Percentiles rank a stretch among this genome's conserved stretches.
These are phyloP conservation scores for Saccharum spontaneum DNA, from an alignment of 176 grass and related monocot genomes.

Conservation along the genomic window DNA sequence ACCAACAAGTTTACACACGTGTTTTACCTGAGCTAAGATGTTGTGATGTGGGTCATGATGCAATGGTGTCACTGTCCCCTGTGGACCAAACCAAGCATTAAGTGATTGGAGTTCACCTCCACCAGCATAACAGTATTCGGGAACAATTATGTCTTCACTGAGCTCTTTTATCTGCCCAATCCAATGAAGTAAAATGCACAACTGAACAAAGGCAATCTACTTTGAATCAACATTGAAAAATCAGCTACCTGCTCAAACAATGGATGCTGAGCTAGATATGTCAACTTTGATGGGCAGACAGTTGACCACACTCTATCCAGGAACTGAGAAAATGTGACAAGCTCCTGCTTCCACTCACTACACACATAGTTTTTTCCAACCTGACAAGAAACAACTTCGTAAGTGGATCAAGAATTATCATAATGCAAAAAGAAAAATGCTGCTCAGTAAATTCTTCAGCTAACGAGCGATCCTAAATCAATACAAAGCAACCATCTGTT, in stretches of 20 bases:
- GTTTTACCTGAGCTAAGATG: conserved; percentile 84
- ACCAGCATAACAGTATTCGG: conserved; percentile 90
- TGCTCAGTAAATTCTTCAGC: not conserved
- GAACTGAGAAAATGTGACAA: conserved; percentile 91
- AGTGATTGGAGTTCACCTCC: conserved; percentile 82
- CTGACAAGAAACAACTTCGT: conserved; percentile 42
- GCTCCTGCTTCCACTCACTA: conserved; percentile 89
- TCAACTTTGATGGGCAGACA: conserved; percentile 51
- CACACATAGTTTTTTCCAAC: conserved; percentile 88
- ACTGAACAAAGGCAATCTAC: conserved; percentile 24
- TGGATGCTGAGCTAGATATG: conserved; percentile 96
- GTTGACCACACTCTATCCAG: conserved; percentile 70
- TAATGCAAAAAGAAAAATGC: not conserved
- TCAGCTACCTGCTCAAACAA: conserved; percentile 81
- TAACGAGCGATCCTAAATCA: conserved; percentile 5
- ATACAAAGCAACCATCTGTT: not conserved
- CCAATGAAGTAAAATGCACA: conserved; percentile 34
- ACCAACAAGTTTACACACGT: not conserved
- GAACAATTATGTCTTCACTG: conserved; percentile 84
- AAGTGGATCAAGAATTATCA: conserved; percentile 26
- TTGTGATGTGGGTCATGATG: conserved; percentile 96
- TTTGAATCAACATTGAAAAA: conserved; percentile 27
- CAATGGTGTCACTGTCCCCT: conserved; percentile 80
- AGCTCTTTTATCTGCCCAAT: conserved; percentile 78
- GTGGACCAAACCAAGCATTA: conserved; percentile 97